Base-by-base conservation (phyloP, 441 rosid species). In the Croton laevigatus region DNA sequence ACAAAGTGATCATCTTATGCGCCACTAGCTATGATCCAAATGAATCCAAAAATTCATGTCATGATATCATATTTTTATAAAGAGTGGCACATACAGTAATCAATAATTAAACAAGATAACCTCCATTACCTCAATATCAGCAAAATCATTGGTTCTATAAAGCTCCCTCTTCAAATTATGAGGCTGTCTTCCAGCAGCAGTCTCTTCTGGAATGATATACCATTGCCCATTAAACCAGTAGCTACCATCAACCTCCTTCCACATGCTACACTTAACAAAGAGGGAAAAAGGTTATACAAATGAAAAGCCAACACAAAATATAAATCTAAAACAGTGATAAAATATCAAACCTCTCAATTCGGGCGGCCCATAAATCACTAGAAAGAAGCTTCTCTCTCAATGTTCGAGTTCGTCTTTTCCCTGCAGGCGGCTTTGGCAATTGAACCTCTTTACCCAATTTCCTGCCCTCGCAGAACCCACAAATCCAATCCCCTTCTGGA, bases 201-300 rank as follows among this genome's bases (percentile, higher is more conserved):
- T 91, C 82, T 93, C 97, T 82, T 93, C 99, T 1, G 97, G 98
- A 68, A 93, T 93, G 8, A 91, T 79, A 73, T 89, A 95, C 99
- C 97, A 95, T 19, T 71, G 85, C 54, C 86, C 99, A 17, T 81
- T 70, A 79, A 87, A 73, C 96, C 96, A 86, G 73, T 86, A 93
- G 73, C 80, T 87, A 12, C 85, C 92, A 72, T 83, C 88, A 34
- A 69, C 82, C 57, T 81, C 97, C 80, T 82, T 95, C 99, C 99
- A 95, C 27, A 91, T 61, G 20, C 95, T 90, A 84, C 80, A 75
- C 3, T 74, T 19, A 68, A 22, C 61, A 58, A 75, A 70, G 32
- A 12, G 45, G 55, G 6, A 49, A 65, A 59, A 51, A 9, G 37
- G 58, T 75, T 61, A 66, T 55, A 48, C 7, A 12, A 62, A 64